A percentile compares a stretch with the other conserved stretches of the same genome.
Evolutionary conservation across 805 yeast species (phyloP).

Genomic region (Candida manassasensis): DNA sequence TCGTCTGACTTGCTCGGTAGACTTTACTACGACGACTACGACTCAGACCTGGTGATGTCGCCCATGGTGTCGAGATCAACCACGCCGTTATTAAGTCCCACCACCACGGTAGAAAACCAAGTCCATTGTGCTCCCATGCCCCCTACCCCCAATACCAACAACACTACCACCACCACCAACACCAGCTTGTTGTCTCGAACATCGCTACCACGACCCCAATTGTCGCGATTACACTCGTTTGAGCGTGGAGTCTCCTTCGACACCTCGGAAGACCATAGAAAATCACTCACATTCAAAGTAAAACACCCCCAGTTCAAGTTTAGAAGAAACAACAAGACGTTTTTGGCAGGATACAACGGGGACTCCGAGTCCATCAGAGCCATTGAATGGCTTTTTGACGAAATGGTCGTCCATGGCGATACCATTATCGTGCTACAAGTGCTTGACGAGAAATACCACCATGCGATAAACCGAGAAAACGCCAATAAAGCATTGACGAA

Average conservation of each 20-base stretch:
- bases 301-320: slow-evolving; percentile 41
- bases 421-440: slow-evolving; percentile 39
- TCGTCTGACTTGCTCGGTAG: slow-evolving; percentile 39
- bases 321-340: slow-evolving; percentile 41
- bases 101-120: slow-evolving; percentile 9
- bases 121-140: background rate
- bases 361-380: slow-evolving; percentile 36
- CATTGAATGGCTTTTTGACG: slow-evolving; percentile 42
- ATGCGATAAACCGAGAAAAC: slow-evolving; percentile 22
- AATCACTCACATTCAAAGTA: slow-evolving; percentile 35
- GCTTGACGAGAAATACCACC: slow-evolving; percentile 30
- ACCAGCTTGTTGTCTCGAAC: slow-evolving; percentile 5
- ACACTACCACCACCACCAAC: slow-evolving; percentile 5
- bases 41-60: slow-evolving; percentile 23
- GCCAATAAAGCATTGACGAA: slow-evolving; percentile 26
- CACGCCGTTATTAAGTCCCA: slow-evolving; percentile 15
- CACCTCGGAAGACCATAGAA: slow-evolving; percentile 28
- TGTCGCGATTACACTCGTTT: slow-evolving; percentile 19
- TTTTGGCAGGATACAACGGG: slow-evolving; percentile 34
- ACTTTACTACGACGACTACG: slow-evolving; percentile 40
- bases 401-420: slow-evolving; percentile 40
- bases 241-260: slow-evolving; percentile 41
- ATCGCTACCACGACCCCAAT: slow-evolving; percentile 8
- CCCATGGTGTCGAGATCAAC: slow-evolving; percentile 14
- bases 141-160: slow-evolving; percentile 1